Base-by-base conservation (phyloP, 108 stramenopile genomes). In the Cyclotella distinguenda region DNA sequence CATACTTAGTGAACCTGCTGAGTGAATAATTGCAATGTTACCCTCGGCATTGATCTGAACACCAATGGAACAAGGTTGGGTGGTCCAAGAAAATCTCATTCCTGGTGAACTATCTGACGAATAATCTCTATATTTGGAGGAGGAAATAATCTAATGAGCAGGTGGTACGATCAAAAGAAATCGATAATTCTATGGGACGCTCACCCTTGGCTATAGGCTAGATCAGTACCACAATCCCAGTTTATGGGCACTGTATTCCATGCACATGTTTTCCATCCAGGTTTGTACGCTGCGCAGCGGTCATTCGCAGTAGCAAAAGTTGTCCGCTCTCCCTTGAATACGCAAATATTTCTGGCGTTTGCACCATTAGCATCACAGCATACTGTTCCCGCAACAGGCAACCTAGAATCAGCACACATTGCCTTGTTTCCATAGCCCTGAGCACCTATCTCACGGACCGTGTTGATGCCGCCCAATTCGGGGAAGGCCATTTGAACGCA, bases 31-130 rank as follows among this genome's bases (percentile, higher is more conserved):
- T 4, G 71, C 76, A 39, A 89, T 61, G 32, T 59, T 40, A 22
- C 88, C 88, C 30, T 70, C 66, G 3, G 40, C 19, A 57, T 68
- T 49, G 55, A 90, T 77, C 56, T 86, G 82, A 6, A 58, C 82
- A 23, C 52, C 53, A 25, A 86, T 31, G 3, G 49, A 26, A 49
- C 88, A 90, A 0, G 53, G 46, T 10, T 54, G 34, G 28, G 47
- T 69, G 13, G 79, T 77, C 88, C 88, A 89, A 10, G 59, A 70
- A n/a, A n/a, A n/a, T n/a, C n/a, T n/a, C n/a, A n/a, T n/a, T n/a
- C n/a, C n/a, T n/a, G n/a, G n/a, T n/a, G n/a, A n/a, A n/a, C n/a
- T n/a, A n/a, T n/a, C n/a, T n/a, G n/a, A n/a, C n/a, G n/a, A n/a
- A n/a, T n/a, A n/a, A n/a, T n/a, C n/a, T n/a, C n/a, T n/a, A n/a